Conservation (phyloP, 148 eudicot species). For the Euryodendron excelsum region DNA sequence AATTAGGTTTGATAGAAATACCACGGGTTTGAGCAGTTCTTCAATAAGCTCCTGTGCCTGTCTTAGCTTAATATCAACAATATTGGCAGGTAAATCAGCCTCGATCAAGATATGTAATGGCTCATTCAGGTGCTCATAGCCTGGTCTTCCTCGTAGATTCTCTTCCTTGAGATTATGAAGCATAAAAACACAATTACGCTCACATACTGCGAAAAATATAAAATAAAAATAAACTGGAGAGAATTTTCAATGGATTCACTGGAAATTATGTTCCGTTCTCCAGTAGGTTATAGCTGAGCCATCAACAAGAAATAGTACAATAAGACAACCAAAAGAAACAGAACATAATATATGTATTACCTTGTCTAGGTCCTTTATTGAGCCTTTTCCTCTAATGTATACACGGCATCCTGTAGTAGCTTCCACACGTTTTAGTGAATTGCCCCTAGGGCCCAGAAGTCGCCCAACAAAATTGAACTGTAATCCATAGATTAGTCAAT, state of each 20-base stretch:
- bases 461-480: slow-evolving; percentile 99
- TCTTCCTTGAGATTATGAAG: slow-evolving; percentile 61
- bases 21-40: slow-evolving; percentile 98
- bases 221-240: neutral
- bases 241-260: neutral
- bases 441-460: slow-evolving; percentile 96
- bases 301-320: neutral
- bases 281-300: neutral
- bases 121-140: slow-evolving; percentile 92
- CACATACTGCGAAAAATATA: neutral
- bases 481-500: slow-evolving; percentile 20
- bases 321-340: neutral
- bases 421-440: slow-evolving; percentile 93
- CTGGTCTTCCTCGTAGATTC: slow-evolving; percentile 91
- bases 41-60: slow-evolving; percentile 92
- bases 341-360: slow-evolving; percentile 25
- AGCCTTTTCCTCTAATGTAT: slow-evolving; percentile 93
- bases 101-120: slow-evolving; percentile 93
- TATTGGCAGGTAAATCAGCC: slow-evolving; percentile 89
- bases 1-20: slow-evolving; percentile 33
- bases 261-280: slow-evolving; percentile 4
- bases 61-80: slow-evolving; percentile 77
- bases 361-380: slow-evolving; percentile 96
- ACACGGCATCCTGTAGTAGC: slow-evolving; percentile 97
- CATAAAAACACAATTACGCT: slow-evolving; percentile 7